Percentiles rank a stretch among this genome's conserved stretches.
phyloP scores from a whole-genome alignment of 2,329 filamentous ascomycete genomes.

The Paracoccidioides brasiliensis region DNA sequence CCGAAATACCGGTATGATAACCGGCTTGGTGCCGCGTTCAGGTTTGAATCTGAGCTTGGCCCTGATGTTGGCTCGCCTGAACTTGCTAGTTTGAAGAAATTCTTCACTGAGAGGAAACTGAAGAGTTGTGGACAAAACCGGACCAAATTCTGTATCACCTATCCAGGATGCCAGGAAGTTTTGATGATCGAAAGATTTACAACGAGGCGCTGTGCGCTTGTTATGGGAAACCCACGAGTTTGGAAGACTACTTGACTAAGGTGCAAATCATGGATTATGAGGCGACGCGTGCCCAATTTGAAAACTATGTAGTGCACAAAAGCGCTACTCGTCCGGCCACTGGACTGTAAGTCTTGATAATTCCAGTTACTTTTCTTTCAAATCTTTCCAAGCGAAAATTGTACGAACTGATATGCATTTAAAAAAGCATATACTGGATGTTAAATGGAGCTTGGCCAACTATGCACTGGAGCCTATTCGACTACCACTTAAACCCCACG shows the following conservation, averaged over 20 bases:
- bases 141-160: slow-evolving; percentile 46
- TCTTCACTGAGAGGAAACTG: slow-evolving; percentile 40
- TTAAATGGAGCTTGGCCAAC: slow-evolving; percentile 52
- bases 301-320: slow-evolving; percentile 43
- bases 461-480: slow-evolving; percentile 53
- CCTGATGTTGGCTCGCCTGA: slow-evolving; percentile 48
- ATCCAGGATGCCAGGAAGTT: slow-evolving; percentile 42
- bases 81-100: slow-evolving; percentile 36
- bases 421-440: slow-evolving; percentile 49
- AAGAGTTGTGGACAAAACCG: slow-evolving; percentile 44
- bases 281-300: slow-evolving; percentile 46
- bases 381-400: too few relatives aligned
- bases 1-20: slow-evolving; percentile 51
- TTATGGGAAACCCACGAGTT: slow-evolving; percentile 39
- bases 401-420: neutral
- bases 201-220: slow-evolving; percentile 37
- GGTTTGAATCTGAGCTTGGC: slow-evolving; percentile 51
- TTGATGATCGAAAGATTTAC: slow-evolving; percentile 45
- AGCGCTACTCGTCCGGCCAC: slow-evolving; percentile 41
- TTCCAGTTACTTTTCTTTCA: too few relatives aligned
- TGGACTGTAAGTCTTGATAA: slow-evolving; percentile 26
- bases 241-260: slow-evolving; percentile 48
- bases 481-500: slow-evolving; percentile 47
- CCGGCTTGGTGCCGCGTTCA: slow-evolving; percentile 44
- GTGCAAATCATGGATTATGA: slow-evolving; percentile 53